Percentiles rank a stretch among this genome's conserved stretches.
These are phyloP conservation scores for Aspergillus affinis DNA, from an alignment of 495 filamentous ascomycete genomes.

Conservation along the genomic window DNA sequence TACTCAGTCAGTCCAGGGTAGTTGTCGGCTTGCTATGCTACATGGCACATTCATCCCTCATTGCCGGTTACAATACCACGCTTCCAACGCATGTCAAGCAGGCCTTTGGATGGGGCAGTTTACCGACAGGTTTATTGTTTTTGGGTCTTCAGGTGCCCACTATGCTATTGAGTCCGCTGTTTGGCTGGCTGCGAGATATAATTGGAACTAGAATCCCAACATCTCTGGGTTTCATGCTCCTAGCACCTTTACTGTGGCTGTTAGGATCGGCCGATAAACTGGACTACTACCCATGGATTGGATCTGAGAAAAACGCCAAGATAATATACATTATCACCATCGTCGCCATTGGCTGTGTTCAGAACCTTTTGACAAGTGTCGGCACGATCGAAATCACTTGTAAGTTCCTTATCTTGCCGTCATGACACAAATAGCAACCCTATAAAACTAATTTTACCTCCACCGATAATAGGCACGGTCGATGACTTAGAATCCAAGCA, in stretches of 20 bases:
- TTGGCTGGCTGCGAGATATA: constrained; percentile 32
- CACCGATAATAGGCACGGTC: too few species aligned
- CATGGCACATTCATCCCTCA: constrained; percentile 22
- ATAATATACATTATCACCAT: too few species aligned
- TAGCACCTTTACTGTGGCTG: constrained; percentile 22
- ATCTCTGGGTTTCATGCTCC: constrained; percentile 19
- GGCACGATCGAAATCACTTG: too few species aligned
- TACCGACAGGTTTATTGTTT: constrained; percentile 31
- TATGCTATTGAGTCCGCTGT: constrained; percentile 21
- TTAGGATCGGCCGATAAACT: constrained; percentile 25
- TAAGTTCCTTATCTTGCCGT: too few species aligned
- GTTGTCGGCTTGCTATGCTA: constrained; percentile 23
- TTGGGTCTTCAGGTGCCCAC: constrained; percentile 29
- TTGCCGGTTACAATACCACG: constrained; percentile 32
- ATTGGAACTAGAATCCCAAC: constrained; percentile 28
- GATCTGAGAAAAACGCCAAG: background rate
- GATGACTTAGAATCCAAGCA: background rate
- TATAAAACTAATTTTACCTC: too few species aligned
- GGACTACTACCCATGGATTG: constrained; percentile 19
- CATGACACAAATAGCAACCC: too few species aligned
- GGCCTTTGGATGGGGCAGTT: constrained; percentile 32
- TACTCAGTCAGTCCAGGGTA: constrained; percentile 25
- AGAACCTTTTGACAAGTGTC: too few species aligned
- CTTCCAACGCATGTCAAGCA: constrained; percentile 30
- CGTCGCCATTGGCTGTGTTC: too few species aligned